A percentile compares a stretch with the other conserved stretches of the same genome.
These are phyloP conservation scores for Dioszegia hungarica DNA, from an alignment of 768 basidiomycete genomes.

Conservation along the genomic window DNA sequence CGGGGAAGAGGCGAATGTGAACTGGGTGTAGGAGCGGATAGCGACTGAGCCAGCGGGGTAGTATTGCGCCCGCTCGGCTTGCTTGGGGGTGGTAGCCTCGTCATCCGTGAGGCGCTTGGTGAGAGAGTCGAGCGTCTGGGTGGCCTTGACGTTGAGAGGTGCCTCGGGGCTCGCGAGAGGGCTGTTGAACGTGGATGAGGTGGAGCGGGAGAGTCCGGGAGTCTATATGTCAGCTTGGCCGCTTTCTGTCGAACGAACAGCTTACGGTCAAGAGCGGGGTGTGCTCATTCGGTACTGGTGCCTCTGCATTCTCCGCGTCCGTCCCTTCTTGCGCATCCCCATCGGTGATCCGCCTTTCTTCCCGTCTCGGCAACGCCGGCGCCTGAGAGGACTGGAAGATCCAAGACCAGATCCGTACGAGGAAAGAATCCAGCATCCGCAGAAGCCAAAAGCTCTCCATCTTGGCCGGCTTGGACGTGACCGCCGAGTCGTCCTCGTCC, in stretches of 20 bases:
- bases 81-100: neutral
- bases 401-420: conserved; percentile 2
- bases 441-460: neutral
- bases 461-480: neutral
- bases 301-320: neutral
- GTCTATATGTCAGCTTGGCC: neutral
- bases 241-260: neutral
- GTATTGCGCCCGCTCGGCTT: neutral
- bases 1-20: neutral
- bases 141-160: neutral
- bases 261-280: conserved; percentile 12
- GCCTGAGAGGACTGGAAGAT: neutral
- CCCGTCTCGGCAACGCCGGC: neutral
- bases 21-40: conserved; percentile 5
- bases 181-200: neutral
- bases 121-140: neutral
- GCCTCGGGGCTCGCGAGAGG: conserved; percentile 2
- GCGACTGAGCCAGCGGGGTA: neutral
- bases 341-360: neutral
- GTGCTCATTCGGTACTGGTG: conserved; percentile 4
- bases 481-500: neutral
- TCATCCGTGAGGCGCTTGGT: too few species aligned
- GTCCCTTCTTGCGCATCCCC: neutral
- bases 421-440: conserved; percentile 3
- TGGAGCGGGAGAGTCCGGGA: conserved; percentile 1